These are phyloP conservation scores for Salinomyces thailandicus DNA, from an alignment of 2,329 filamentous ascomycete genomes.

Conservation along the genomic window DNA sequence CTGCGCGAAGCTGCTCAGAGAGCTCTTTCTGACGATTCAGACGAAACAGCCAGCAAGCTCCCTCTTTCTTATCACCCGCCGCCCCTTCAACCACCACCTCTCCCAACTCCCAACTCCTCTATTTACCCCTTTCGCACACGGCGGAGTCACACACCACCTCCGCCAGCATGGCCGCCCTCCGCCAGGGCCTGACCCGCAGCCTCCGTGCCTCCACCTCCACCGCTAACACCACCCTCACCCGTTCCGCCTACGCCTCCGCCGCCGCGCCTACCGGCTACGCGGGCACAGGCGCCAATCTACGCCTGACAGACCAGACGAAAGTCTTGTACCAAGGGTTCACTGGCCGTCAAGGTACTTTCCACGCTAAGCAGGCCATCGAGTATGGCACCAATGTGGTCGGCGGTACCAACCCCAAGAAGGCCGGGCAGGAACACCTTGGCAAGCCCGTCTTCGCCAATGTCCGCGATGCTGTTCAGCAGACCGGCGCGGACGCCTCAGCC, in stretches of 20 bases:
- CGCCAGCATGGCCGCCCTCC: conserved; percentile 8
- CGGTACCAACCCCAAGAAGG: conserved; percentile 98
- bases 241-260: conserved; percentile 64
- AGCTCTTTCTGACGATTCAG: too few species aligned
- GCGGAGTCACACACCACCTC: neutral
- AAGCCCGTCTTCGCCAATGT: conserved; percentile 90
- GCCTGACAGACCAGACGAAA: conserved; percentile 87
- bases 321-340: conserved; percentile 97
- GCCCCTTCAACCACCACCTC: neutral
- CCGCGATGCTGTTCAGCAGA: conserved; percentile 76
- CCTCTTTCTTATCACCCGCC: neutral
- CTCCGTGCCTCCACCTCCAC: conserved; percentile 50
- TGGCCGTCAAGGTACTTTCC: conserved; percentile 65
- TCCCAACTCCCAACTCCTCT: neutral
- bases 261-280: conserved; percentile 31
- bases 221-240: conserved; percentile 34
- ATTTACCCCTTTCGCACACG: neutral
- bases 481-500: conserved; percentile 80
- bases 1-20: neutral
- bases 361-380: conserved; percentile 94
- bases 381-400: conserved; percentile 98
- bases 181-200: conserved; percentile 55
- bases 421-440: conserved; percentile 77
- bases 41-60: neutral
- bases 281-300: conserved; percentile 54